Evolutionary conservation across 257 asterid genomes (phyloP), one percentile per base, ranked within the genome.

Genomic region (Solanum etuberosum): DNA sequence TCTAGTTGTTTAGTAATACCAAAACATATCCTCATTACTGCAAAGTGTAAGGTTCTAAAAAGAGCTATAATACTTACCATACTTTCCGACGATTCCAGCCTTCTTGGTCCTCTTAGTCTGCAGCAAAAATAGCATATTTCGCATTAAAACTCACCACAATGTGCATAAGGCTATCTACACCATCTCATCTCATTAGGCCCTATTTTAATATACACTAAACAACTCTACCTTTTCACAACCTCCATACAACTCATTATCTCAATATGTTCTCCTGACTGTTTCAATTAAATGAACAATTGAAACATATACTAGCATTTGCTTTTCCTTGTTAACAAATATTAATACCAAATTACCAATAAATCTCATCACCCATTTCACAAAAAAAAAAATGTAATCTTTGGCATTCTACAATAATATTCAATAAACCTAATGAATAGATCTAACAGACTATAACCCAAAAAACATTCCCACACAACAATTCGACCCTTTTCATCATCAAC

Each of bases 31-130:
- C 85, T 29, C 4, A 48, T 81, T 32, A 29, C 63, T 3, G 42
- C 43, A 48, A 48, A 77, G 48, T 2, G 6, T 0, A 34, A 81
- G 38, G 20, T 48, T 48, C 16, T 4, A 81, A 81, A 29, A 81
- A 5, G 85, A 81, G 29, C 42, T 81, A 11, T 48, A 48, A 29
- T 1, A 48, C 85, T 48, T 48, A 81, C 85, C 85, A 81, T 81
- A 81, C 68, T 81, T 81, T 0, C 85, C 85, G 3, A 81, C 85
- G 25, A 81, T 81, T 81, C 85, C 85, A 29, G 85, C 85, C 85
- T 81, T 81, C 85, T 81, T 81, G 68, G 85, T 81, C 68, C 85
- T 81, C 85, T 81, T 81, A 48, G 85, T 81, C 85, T 81, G 85
- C 68, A 20, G 43, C 20, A 81, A 48, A 80, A 29, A 81, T 10